phyloP scores from a whole-genome alignment of 257 asterid species.

The Petrea volubilis region DNA sequence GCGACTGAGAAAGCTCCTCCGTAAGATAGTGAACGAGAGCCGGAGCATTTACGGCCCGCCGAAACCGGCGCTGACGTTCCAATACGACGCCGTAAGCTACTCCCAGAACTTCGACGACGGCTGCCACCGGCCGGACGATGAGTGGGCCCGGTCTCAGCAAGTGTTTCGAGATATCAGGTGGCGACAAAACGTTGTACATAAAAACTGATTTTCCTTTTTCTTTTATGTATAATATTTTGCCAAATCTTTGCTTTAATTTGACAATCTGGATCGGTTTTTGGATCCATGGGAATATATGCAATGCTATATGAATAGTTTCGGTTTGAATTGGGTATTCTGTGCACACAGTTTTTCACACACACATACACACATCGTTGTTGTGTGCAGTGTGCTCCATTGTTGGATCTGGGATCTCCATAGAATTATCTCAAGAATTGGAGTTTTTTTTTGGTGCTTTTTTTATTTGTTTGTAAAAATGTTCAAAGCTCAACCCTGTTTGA shows the following conservation, averaged over 20 bases:
- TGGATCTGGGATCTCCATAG: not conserved
- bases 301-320: not conserved
- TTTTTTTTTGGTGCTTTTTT: no score
- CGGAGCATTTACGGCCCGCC: conserved; percentile 44
- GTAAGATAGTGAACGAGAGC: conserved; percentile 48
- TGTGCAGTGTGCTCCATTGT: not conserved
- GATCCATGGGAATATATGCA: not conserved
- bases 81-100: conserved; percentile 63
- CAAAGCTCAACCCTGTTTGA: no score
- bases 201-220: conserved; percentile 2
- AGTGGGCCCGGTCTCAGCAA: conserved; percentile 27
- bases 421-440: no score
- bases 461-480: no score
- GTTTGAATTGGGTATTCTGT: not conserved
- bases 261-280: not conserved
- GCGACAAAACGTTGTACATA: conserved; percentile 3
- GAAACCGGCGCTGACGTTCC: conserved; percentile 36
- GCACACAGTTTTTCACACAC: not conserved
- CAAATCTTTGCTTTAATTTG: not conserved
- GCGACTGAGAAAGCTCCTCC: conserved; percentile 43
- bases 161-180: conserved; percentile 25
- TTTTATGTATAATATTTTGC: not conserved
- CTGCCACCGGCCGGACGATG: conserved; percentile 40
- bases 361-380: not conserved
- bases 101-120: conserved; percentile 73